A percentile compares a stretch with the other conserved stretches of the same genome.
Conservation (phyloP, 1,284 basidiomycete species). For the Moesziomyces sp. region DNA sequence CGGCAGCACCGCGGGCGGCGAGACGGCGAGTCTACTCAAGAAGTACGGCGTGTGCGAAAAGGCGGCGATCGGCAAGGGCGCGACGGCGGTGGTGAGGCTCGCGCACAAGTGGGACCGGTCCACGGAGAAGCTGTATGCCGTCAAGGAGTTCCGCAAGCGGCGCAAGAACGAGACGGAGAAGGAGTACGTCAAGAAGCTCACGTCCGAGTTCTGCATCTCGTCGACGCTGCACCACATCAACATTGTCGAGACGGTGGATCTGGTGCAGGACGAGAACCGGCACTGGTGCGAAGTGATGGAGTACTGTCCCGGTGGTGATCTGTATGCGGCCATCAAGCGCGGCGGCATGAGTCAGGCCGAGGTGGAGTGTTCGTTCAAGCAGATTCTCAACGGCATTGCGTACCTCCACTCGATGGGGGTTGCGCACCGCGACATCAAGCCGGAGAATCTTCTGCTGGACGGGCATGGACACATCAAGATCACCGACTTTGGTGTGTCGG, state of each 20-base stretch:
- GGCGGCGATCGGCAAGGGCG: constrained; percentile 95
- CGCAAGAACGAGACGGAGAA: constrained; percentile 98
- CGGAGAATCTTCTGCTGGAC: constrained; percentile 95
- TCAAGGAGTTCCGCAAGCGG: constrained; percentile 99
- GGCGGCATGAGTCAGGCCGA: constrained; percentile 93
- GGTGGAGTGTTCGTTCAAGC: constrained; percentile 98
- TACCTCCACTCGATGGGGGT: constrained; percentile 96
- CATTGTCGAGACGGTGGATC: constrained; percentile 97
- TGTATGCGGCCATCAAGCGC: constrained; percentile 97
- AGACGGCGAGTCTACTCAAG: constrained; percentile 71
- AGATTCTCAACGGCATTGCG: constrained; percentile 86
- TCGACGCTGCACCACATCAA: constrained; percentile 96
- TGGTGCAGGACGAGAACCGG: constrained; percentile 94
- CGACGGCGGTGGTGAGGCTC: constrained; percentile 92
- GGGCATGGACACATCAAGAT: constrained; percentile 95
- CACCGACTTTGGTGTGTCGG: constrained; percentile 97
- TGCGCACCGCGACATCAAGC: constrained; percentile 97
- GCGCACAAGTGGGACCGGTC: constrained; percentile 98
- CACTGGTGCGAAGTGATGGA: constrained; percentile 99
- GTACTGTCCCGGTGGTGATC: constrained; percentile 90
- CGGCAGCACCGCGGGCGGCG: constrained; percentile 47
- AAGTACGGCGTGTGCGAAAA: constrained; percentile 99
- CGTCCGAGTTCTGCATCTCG: constrained; percentile 98
- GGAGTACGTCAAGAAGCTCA: constrained; percentile 99
- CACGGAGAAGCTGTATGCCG: constrained; percentile 97